A percentile compares a stretch with the other conserved stretches of the same genome.
These are phyloP conservation scores for Mychonastes homosphaera DNA, from an alignment of 139 green algal genomes.

Conservation along the genomic window DNA sequence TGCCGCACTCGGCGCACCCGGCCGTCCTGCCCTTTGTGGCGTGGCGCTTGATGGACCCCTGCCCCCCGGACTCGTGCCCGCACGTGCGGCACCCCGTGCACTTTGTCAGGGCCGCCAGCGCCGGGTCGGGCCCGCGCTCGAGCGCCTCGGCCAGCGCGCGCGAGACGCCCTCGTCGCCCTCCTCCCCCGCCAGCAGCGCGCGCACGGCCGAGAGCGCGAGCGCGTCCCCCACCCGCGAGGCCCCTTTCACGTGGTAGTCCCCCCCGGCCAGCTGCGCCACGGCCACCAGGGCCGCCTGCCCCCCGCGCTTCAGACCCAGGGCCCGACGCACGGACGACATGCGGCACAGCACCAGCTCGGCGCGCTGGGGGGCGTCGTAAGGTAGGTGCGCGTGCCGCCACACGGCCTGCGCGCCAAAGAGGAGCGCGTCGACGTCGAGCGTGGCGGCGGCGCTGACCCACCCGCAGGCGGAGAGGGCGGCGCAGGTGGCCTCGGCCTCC, in stretches of 20 bases:
- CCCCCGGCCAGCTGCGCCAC: constrained; percentile 27
- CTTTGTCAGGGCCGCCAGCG: constrained; percentile 15
- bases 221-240: constrained; percentile 19
- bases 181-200: background rate
- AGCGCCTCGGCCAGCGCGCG: constrained; percentile 13
- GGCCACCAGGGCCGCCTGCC: constrained; percentile 15
- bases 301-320: constrained; percentile 10
- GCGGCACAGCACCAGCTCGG: constrained; percentile 1
- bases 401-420: constrained; percentile 54
- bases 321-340: constrained; percentile 6
- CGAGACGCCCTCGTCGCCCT: constrained; percentile 23
- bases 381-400: constrained; percentile 29
- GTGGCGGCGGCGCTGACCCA: constrained; percentile 25
- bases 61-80: constrained; percentile 14
- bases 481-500: constrained; percentile 67
- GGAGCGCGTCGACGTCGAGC: constrained; percentile 49
- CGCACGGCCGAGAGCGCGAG: constrained; percentile 23
- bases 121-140: constrained; percentile 22
- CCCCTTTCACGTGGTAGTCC: constrained; percentile 32
- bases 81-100: constrained; percentile 36
- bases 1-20: constrained; percentile 17
- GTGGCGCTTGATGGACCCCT: constrained; percentile 8
- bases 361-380: background rate
- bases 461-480: constrained; percentile 38
- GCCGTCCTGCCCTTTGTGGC: background rate